Base-by-base conservation (phyloP, 1,284 basidiomycete species). In the Ceratobasidium sp. region DNA sequence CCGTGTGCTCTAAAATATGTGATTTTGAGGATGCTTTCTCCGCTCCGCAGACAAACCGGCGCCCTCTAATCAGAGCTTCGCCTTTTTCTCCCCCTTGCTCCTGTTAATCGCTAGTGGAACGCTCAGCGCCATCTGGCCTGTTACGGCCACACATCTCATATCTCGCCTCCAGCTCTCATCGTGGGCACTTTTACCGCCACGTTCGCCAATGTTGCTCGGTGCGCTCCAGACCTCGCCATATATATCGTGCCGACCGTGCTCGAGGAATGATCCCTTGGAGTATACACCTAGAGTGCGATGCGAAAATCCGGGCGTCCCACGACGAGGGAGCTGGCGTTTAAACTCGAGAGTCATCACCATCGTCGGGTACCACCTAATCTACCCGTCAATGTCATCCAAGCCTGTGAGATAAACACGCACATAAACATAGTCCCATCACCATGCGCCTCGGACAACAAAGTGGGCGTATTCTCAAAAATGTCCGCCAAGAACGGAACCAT, bases 281-380 rank as follows among this genome's bases (percentile, higher is more conserved):
- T 71, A 71, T 18, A 71, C 67, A 8, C 67, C 67, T 0, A 71
- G 33, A n/a, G 67, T 51, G 14, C 67, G 54, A n/a, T 51, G 21
- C 9, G 67, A 71, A 25, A 60, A 49, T 1, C 67, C 67, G 48
- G 67, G 56, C 5, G 33, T 71, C 3, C 30, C 67, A 12, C 33
- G 54, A 36, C 23, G 25, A 18, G 67, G 67, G 5, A 71, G 56
- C 28, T 71, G 48, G 18, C 67, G 67, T 33, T 71, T 71, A n/a
- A 71, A 71, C 30, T 71, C 67, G 14, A 71, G 44, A 16, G 84
- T 81, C 75, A 89, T 80, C 0, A 83, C 81, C 78, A 89, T 82
- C 0, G 88, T 89, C 4, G 87, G 86, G 75, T 81, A 86, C 88
- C 88, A 89, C 54, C 86, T 87, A 70, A 18, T 48, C 40, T 9